These are phyloP conservation scores for Vitis hybrid DNA, from an alignment of 177 flowering plant genomes.

Conservation along the genomic window DNA sequence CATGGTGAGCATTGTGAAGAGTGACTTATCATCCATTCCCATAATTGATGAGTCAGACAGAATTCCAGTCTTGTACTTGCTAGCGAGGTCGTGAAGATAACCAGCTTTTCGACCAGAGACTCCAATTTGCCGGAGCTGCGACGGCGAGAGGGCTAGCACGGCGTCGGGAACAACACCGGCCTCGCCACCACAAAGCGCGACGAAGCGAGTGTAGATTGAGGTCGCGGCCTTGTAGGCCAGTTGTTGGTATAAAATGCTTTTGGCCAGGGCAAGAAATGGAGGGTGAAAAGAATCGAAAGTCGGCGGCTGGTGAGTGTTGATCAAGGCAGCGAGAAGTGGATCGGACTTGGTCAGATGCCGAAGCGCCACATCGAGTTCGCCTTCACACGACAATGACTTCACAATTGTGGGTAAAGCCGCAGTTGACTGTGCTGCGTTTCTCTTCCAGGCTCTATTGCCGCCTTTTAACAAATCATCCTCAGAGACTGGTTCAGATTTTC, in stretches of 20 bases:
- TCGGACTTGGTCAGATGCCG: constrained; percentile 27
- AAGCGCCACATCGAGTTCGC: constrained; percentile 31
- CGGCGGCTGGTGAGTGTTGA: constrained; percentile 25
- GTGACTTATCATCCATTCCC: constrained; percentile 37
- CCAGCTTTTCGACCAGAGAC: constrained; percentile 41
- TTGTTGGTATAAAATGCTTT: constrained; percentile 39
- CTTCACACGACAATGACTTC: constrained; percentile 19
- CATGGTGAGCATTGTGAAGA: constrained; percentile 26
- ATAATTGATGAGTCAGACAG: constrained; percentile 37
- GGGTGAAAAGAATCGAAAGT: constrained; percentile 15
- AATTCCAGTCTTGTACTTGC: constrained; percentile 28
- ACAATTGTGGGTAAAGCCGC: background rate
- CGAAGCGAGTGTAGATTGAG: constrained; percentile 36
- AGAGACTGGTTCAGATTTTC: no score
- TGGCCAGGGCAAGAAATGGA: constrained; percentile 34
- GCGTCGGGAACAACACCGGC: constrained; percentile 22
- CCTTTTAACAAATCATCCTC: no score
- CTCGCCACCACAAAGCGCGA: constrained; percentile 35
- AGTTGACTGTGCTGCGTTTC: background rate
- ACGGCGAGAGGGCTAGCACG: constrained; percentile 23
- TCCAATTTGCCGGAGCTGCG: constrained; percentile 35
- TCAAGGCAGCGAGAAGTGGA: constrained; percentile 24
- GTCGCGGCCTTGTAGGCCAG: constrained; percentile 38
- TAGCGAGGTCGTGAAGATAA: constrained; percentile 45
- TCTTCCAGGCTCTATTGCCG: no score